Base-by-base conservation (phyloP, 148 eudicot genomes). In the Camellia granthamiana region DNA sequence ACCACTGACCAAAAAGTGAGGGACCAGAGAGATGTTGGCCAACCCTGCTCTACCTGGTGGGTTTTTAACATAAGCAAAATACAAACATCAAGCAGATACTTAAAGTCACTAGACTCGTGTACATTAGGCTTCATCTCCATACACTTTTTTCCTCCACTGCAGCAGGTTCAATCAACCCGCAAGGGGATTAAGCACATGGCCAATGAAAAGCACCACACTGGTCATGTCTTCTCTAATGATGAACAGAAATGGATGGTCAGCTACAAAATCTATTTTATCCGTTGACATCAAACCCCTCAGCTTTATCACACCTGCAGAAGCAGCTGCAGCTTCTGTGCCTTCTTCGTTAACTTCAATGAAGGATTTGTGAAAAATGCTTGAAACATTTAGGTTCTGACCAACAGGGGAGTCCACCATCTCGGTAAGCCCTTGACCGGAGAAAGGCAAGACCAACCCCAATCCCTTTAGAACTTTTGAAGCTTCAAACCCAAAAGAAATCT, bases 251-350 rank as follows among this genome's bases (percentile, higher is more conserved):
- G 99, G 98, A 78, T 89, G 99, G 81, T 96, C 97, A 3, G 97
- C 98, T n/a, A 96, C 95, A 58, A 96, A 96, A 78, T 96, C 95
- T 5, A 93, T 74, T 78, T 84, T 84, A 0, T 70, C 76, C 0
- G 23, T 46, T 3, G 75, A 1, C 7, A 14, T 3, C 49, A 83
- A 13, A 51, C 85, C 18, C 76, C 88, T 83, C 42, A 88, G 42
- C 43, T 13, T 54, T 7, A 90, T 23, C 18, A 80, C 84, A 74
- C 68, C 97, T 69, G 91, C 93, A 18, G 97, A 62, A 52, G 91
- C 94, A 52, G 95, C 94, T n/a, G 97, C 97, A 19, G 97, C 99
- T 84, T 93, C 95, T 3, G 97, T 95, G 18, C 99, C 99, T 88
- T 92, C 97, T 81, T 95, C 99, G 42, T 95, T 93, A 7, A 93